These are phyloP conservation scores for Brassica hybrid DNA, from an alignment of 441 rosid species.

Conservation along the genomic window DNA sequence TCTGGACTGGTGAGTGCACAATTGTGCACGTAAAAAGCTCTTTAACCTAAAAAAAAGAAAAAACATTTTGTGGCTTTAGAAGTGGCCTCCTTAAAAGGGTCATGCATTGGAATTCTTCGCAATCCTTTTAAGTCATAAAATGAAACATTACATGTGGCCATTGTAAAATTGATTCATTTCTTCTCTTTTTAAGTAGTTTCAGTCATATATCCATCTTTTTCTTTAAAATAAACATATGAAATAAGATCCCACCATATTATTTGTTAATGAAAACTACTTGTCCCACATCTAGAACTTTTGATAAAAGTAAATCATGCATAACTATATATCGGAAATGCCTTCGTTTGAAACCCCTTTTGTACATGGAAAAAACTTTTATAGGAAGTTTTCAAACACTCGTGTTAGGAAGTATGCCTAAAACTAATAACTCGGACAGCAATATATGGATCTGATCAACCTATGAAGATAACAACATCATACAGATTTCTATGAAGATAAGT, in stretches of 20 bases:
- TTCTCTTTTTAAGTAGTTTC: conserved; percentile 9
- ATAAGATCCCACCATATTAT: conserved; percentile 27
- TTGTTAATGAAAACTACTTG: conserved; percentile 27
- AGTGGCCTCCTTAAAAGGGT: conserved; percentile 42
- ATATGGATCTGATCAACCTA: background rate
- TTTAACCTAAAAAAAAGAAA: conserved; percentile 22
- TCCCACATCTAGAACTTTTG: conserved; percentile 28
- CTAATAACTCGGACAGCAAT: background rate
- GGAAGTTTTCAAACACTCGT: background rate
- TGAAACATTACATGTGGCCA: conserved; percentile 31
- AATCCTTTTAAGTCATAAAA: conserved; percentile 16
- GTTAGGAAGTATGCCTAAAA: too few species aligned
- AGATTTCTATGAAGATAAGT: background rate
- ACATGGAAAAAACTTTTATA: background rate
- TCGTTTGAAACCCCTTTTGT: background rate
- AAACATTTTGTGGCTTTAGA: conserved; percentile 33
- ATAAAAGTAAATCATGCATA: conserved; percentile 7
- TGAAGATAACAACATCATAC: background rate
- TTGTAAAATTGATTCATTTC: conserved; percentile 18
- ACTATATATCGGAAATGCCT: conserved; percentile 3
- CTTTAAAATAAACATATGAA: conserved; percentile 5
- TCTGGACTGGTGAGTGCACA: background rate
- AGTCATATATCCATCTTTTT: conserved; percentile 3
- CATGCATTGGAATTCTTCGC: conserved; percentile 19
- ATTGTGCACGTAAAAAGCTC: conserved; percentile 33